Percentiles rank a stretch among this genome's conserved stretches.
phyloP scores from a whole-genome alignment of 2,329 filamentous ascomycete genomes.

The Sporothrix pallida region DNA sequence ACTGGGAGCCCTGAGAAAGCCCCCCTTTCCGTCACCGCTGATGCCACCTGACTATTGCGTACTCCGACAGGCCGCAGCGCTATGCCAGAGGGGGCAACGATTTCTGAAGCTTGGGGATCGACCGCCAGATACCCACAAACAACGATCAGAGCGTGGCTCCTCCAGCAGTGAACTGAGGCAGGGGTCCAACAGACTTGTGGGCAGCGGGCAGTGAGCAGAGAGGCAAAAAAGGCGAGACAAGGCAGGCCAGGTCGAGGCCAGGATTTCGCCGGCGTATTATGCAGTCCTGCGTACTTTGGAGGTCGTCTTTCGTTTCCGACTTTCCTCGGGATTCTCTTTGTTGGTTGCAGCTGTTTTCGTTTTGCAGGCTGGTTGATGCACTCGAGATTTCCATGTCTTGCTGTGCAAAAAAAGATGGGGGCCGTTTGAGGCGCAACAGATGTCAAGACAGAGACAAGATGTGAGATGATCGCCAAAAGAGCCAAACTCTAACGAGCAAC shows the following conservation, averaged over 20 bases:
- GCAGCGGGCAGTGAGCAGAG: not conserved
- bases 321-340: not conserved
- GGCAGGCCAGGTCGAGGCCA: not conserved
- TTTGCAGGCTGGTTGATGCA: constrained; percentile 9
- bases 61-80: constrained; percentile 21
- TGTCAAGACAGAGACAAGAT: constrained; percentile 9
- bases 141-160: constrained; percentile 17
- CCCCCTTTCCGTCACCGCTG: constrained; percentile 9
- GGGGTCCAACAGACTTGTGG: not conserved
- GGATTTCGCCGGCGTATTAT: not conserved
- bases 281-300: not conserved
- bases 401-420: not conserved
- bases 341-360: not conserved
- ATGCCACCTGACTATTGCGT: constrained; percentile 24
- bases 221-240: not conserved
- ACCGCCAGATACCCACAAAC: constrained; percentile 27
- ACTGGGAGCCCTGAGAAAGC: too few relatives aligned
- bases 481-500: not conserved
- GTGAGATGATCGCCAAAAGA: constrained; percentile 16
- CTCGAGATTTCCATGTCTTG: constrained; percentile 23
- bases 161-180: not conserved
- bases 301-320: not conserved
- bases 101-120: constrained; percentile 31
- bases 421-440: constrained; percentile 9
- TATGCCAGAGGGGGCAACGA: constrained; percentile 34